phyloP scores from a whole-genome alignment of 139 green algal genomes.

The Coelastrella sp. region DNA sequence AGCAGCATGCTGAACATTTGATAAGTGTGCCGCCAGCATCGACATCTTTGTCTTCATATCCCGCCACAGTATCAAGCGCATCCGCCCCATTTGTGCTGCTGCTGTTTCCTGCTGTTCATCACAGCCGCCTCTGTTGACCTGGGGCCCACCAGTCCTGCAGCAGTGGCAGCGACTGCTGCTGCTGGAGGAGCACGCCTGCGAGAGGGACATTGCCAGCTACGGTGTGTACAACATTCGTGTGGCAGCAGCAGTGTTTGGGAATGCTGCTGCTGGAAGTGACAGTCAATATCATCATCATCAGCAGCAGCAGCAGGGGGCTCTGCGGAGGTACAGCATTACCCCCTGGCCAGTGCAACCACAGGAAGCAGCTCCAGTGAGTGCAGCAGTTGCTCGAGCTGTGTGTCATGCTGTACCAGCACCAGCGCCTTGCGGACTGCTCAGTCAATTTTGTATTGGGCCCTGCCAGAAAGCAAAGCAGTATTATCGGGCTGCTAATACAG shows the following conservation, averaged over 20 bases:
- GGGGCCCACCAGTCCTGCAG: conserved; percentile 20
- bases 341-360: not conserved
- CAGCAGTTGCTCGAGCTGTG: too few species aligned
- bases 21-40: not conserved
- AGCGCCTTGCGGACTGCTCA: too few species aligned
- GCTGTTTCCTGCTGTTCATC: not conserved
- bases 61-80: not conserved
- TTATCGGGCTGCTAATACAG: too few species aligned
- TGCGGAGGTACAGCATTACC: not conserved
- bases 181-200: conserved; percentile 19
- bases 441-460: too few species aligned
- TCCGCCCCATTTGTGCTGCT: not conserved
- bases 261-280: not conserved
- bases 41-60: too few species aligned
- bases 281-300: not conserved
- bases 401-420: too few species aligned
- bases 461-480: too few species aligned
- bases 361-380: not conserved
- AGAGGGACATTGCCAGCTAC: conserved; percentile 25
- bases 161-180: conserved; percentile 42
- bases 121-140: not conserved
- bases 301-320: not conserved
- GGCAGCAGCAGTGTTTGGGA: conserved; percentile 13
- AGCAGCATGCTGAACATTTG: not conserved
- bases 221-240: conserved; percentile 5